Conservation (phyloP, 1,139 yeast genomes). For the Pichiaceae sp. region DNA sequence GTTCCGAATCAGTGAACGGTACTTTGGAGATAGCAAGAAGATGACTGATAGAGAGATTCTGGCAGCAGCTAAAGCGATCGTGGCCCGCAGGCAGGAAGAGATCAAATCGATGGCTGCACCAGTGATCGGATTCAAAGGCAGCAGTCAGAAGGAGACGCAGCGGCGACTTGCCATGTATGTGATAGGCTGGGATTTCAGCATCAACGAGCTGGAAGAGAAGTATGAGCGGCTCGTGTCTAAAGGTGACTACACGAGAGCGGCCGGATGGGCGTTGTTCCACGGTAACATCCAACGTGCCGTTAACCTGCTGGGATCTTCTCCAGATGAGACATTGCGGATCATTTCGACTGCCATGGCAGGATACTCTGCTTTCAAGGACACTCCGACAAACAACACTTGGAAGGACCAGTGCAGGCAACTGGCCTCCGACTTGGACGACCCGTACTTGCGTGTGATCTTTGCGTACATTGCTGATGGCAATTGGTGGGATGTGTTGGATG, state of each 20-base stretch:
- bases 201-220: slow-evolving; percentile 66
- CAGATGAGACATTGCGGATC: slow-evolving; percentile 55
- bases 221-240: slow-evolving; percentile 45
- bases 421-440: slow-evolving; percentile 82
- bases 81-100: slow-evolving; percentile 20
- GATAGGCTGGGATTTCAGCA: slow-evolving; percentile 87
- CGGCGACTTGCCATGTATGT: slow-evolving; percentile 75
- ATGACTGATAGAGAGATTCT: slow-evolving; percentile 29
- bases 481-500: slow-evolving; percentile 95
- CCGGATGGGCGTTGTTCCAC: slow-evolving; percentile 96
- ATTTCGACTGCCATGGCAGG: slow-evolving; percentile 96
- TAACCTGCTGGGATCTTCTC: slow-evolving; percentile 50
- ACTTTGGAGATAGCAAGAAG: slow-evolving; percentile 30
- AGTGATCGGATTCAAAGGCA: slow-evolving; percentile 34
- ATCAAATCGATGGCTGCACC: slow-evolving; percentile 19
- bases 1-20: slow-evolving; percentile 47
- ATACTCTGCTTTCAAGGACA: slow-evolving; percentile 55
- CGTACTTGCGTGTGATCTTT: slow-evolving; percentile 84
- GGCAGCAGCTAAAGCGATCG: slow-evolving; percentile 25
- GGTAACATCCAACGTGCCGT: slow-evolving; percentile 82
- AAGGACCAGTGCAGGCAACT: slow-evolving; percentile 83
- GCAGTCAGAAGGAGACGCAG: slow-evolving; percentile 48
- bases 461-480: slow-evolving; percentile 92
- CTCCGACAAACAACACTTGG: slow-evolving; percentile 72
- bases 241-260: slow-evolving; percentile 80